A percentile compares a stretch with the other conserved stretches of the same genome.
Conservation (phyloP, 306 rosid genomes). For the Pterocarpus macrocarpus region DNA sequence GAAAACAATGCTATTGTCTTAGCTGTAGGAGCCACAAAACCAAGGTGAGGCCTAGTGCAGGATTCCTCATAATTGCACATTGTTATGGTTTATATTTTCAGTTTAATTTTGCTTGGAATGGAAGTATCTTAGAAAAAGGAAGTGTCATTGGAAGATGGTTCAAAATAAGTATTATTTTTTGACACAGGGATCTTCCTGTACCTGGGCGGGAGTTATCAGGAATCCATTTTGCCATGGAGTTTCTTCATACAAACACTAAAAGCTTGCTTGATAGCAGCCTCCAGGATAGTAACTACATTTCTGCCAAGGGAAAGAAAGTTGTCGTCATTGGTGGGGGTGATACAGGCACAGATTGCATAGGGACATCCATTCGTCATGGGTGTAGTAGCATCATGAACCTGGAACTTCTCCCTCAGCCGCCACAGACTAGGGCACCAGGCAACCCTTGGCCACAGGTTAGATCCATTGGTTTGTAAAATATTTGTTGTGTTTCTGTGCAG, state of each 20-base stretch:
- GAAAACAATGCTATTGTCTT: constrained; percentile 85
- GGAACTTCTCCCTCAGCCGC: constrained; percentile 92
- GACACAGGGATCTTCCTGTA: constrained; percentile 93
- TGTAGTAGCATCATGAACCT: constrained; percentile 63
- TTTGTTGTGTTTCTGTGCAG: neutral
- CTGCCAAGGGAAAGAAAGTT: constrained; percentile 94
- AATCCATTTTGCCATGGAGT: constrained; percentile 97
- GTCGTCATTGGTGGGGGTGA: constrained; percentile 99
- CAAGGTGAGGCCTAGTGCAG: constrained; percentile 65
- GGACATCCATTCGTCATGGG: constrained; percentile 96
- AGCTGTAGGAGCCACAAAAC: constrained; percentile 89
- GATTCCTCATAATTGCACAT: neutral
- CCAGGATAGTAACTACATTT: constrained; percentile 82
- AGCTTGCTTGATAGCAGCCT: constrained; percentile 97
- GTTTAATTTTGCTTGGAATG: neutral
- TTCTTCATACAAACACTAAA: constrained; percentile 95
- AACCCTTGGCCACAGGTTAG: constrained; percentile 99
- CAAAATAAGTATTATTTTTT: constrained; percentile 10
- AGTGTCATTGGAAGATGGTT: constrained; percentile 10
- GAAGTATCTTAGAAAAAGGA: neutral
- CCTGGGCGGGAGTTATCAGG: constrained; percentile 94
- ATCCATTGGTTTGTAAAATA: constrained; percentile 29
- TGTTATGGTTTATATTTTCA: neutral
- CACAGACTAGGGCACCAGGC: constrained; percentile 87
- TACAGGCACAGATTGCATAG: constrained; percentile 99